Evolutionary conservation across 2,329 filamentous ascomycete species (phyloP), one percentile per base, ranked within the genome.

Genomic region (Penicillium sumatraense): DNA sequence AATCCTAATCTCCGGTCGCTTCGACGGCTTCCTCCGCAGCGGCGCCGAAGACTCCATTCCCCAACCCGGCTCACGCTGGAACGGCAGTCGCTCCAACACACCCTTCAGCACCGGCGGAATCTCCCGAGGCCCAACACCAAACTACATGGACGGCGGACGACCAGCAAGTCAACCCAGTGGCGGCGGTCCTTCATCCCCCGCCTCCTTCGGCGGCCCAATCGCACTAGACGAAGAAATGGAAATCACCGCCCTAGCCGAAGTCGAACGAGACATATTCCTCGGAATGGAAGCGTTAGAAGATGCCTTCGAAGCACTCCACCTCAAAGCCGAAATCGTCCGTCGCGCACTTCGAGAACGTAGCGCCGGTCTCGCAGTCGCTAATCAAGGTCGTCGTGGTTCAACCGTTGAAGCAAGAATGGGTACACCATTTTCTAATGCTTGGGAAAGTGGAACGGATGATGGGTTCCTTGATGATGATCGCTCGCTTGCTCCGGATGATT

Each of bases 261-360:
- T 97, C 35, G 93, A 98, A 75, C 86, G 92, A 6, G 91, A 96
- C 68, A 96, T 98, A 54, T 97, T 93, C 75, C 83, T 86, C 29
- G 91, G 93, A 58, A 98, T 98, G 93, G 93, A 98, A 75, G 87
- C 87, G 0, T 83, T 98, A 21, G 93, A 98, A 74, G 91, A 97
- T 69, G 92, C 93, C 0, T 97, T 98, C 65, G 93, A 98, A 76
- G 86, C 86, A 24, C 81, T 98, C n/a, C 93, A 98, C 70, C 84
- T 86, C 62, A 89, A 88, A 67, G 93, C 93, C 2, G 92, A 97
- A 75, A 75, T 81, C 16, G 90, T 97, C 14, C 87, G 93, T 5
- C 87, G 85, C 20, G 85, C 88, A 1, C 81, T 98, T 5, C 88
- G 93, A 5, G 89, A 95, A 70, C 89, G 93, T 36, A 87, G 88